A percentile compares a stretch with the other conserved stretches of the same genome.
phyloP scores from a whole-genome alignment of 441 rosid species.

The Brassica balearica region DNA sequence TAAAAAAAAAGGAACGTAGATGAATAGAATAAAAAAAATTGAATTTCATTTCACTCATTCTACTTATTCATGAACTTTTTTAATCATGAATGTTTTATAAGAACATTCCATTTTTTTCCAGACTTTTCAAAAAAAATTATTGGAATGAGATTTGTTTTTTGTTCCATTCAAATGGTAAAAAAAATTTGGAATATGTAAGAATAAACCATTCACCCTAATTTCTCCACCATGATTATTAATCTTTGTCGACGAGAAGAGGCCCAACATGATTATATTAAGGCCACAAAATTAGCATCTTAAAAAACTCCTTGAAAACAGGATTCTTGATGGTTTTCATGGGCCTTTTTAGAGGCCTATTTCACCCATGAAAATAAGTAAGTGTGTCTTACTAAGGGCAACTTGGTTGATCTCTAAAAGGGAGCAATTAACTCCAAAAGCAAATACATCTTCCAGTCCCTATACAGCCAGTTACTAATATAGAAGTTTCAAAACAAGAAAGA shows the following conservation, averaged over 20 bases:
- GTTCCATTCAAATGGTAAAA: too few species aligned
- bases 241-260: neutral
- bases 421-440: neutral
- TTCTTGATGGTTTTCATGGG: neutral
- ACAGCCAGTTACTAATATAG: constrained; percentile 26
- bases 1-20: too few species aligned
- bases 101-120: too few species aligned
- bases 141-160: too few species aligned
- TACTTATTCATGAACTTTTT: too few species aligned
- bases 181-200: too few species aligned
- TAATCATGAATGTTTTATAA: too few species aligned
- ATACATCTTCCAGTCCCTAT: constrained; percentile 8
- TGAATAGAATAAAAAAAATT: too few species aligned
- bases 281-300: neutral
- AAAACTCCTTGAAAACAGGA: neutral
- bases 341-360: constrained; percentile 23
- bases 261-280: neutral
- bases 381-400: neutral
- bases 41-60: too few species aligned
- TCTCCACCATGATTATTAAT: neutral
- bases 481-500: constrained; percentile 15
- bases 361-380: neutral
- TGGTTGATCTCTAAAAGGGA: neutral
- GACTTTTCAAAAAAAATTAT: too few species aligned
- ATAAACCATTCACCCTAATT: too few species aligned